A percentile compares a stretch with the other conserved stretches of the same genome.
Conservation (phyloP, 306 rosid genomes). For the Prunus mira region DNA sequence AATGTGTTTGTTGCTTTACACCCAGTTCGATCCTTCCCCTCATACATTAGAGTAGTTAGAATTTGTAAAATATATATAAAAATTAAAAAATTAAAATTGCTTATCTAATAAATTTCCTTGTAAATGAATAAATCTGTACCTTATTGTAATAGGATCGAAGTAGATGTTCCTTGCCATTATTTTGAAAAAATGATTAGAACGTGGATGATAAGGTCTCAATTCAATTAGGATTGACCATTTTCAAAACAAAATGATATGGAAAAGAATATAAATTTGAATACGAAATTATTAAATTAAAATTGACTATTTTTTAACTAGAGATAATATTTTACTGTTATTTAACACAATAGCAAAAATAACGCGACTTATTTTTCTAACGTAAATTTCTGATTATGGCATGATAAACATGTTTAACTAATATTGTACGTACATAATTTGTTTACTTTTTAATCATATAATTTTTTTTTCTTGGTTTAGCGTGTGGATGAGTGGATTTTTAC, state of each 20-base stretch:
- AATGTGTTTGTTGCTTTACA: too few relatives aligned
- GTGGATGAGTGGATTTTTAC: background rate
- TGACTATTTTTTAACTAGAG: background rate
- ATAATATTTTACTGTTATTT: too few relatives aligned
- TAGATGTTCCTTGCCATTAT: background rate
- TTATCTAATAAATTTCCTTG: background rate
- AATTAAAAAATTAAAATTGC: too few relatives aligned
- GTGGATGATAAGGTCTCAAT: background rate
- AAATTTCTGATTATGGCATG: background rate
- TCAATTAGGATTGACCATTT: background rate
- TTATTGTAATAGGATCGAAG: background rate
- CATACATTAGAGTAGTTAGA: too few relatives aligned
- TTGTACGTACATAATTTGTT: background rate
- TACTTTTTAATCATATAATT: background rate
- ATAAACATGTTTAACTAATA: background rate
- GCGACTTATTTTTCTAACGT: background rate
- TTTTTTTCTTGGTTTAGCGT: background rate
- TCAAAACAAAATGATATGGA: background rate
- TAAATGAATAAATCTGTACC: background rate
- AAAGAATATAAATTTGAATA: background rate
- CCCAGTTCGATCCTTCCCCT: too few relatives aligned
- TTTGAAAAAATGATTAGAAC: background rate
- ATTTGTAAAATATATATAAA: too few relatives aligned
- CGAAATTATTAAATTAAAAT: background rate
- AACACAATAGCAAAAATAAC: background rate